Conservation (phyloP, 129 eudicot genomes). For the Artemisia argyi region DNA sequence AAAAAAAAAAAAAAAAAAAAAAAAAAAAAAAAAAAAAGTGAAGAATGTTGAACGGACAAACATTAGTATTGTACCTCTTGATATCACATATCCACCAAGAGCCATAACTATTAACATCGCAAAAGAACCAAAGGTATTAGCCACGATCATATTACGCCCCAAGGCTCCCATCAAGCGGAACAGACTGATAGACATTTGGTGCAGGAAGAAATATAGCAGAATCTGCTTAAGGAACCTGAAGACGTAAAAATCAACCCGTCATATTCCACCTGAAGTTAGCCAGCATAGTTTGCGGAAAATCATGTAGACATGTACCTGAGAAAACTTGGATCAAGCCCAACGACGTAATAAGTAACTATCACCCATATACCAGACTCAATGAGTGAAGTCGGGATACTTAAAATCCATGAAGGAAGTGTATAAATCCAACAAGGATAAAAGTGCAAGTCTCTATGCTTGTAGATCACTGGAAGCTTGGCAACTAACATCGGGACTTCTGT, state of each 20-base stretch:
- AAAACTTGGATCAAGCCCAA: conserved; percentile 92
- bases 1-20: neutral
- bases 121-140: conserved; percentile 97
- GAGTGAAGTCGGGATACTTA: conserved; percentile 91
- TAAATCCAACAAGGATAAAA: conserved; percentile 96
- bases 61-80: conserved; percentile 62
- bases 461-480: conserved; percentile 86
- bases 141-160: conserved; percentile 98
- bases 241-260: conserved; percentile 6
- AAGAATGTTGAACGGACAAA: neutral
- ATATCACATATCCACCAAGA: conserved; percentile 93
- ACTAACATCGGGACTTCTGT: conserved; percentile 97
- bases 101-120: conserved; percentile 98
- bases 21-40: neutral
- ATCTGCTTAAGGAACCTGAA: conserved; percentile 84
- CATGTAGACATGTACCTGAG: conserved; percentile 48
- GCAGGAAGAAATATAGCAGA: conserved; percentile 75
- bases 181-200: conserved; percentile 89
- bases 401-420: conserved; percentile 90
- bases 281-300: neutral
- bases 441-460: conserved; percentile 95
- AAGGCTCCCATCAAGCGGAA: conserved; percentile 94
- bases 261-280: conserved; percentile 15
- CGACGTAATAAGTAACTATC: conserved; percentile 77
- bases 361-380: conserved; percentile 98